Percentiles rank a stretch among this genome's conserved stretches.
phyloP scores from a whole-genome alignment of 495 filamentous ascomycete species.

The Daldinia grandis region DNA sequence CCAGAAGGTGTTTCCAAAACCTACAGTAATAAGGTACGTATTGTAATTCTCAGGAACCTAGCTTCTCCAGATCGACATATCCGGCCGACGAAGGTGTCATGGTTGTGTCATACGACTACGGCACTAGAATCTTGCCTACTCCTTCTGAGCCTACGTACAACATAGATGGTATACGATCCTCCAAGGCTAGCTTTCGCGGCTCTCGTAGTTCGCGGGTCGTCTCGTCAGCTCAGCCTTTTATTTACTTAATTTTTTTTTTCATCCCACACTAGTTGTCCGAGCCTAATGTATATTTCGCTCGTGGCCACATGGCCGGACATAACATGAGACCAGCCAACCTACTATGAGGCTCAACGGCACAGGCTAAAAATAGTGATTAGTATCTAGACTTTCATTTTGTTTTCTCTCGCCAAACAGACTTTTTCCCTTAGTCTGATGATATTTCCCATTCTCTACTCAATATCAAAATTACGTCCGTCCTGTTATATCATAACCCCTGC shows the following conservation, averaged over 20 bases:
- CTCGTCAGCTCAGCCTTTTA: slow-evolving; percentile 28
- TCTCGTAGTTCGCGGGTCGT: slow-evolving; percentile 26
- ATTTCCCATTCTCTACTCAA: slow-evolving; percentile 17
- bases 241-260: slow-evolving; percentile 9
- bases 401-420: slow-evolving; percentile 20
- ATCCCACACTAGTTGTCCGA: slow-evolving; percentile 8
- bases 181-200: slow-evolving; percentile 31
- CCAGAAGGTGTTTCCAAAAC: slow-evolving; percentile 43
- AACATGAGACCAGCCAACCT: slow-evolving; percentile 20
- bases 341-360: slow-evolving; percentile 33
- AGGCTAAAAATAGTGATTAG: slow-evolving; percentile 36
- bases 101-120: slow-evolving; percentile 43
- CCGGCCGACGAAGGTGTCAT: slow-evolving; percentile 43
- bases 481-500: slow-evolving; percentile 48
- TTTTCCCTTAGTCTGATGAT: slow-evolving; percentile 10
- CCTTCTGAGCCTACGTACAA: slow-evolving; percentile 8
- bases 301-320: slow-evolving; percentile 31
- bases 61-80: slow-evolving; percentile 48
- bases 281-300: slow-evolving; percentile 22
- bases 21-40: slow-evolving; percentile 26
- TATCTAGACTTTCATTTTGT: slow-evolving; percentile 11
- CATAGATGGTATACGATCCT: slow-evolving; percentile 16
- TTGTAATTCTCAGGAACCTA: slow-evolving; percentile 37
- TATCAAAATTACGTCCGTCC: slow-evolving; percentile 46
- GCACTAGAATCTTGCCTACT: slow-evolving; percentile 26